phyloP scores from a whole-genome alignment of 768 basidiomycete genomes.

The Scleroderma citrinum region DNA sequence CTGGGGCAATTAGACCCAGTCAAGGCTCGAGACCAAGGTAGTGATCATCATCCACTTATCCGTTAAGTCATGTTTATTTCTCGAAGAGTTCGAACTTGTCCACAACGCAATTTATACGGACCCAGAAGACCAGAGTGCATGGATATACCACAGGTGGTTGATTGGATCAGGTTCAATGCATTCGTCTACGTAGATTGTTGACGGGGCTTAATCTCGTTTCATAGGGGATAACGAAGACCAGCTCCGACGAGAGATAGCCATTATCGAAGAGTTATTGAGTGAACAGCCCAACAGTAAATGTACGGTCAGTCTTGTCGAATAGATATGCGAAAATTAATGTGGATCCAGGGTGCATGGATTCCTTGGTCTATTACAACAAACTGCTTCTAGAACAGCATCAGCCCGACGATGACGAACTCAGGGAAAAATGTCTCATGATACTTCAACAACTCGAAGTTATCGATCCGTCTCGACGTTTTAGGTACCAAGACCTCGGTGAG shows the following conservation, averaged over 20 bases:
- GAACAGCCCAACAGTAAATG: slow-evolving; percentile 94
- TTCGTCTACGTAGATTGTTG: neutral
- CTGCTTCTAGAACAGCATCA: slow-evolving; percentile 52
- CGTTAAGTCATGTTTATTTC: neutral
- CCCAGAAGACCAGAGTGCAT: slow-evolving; percentile 92
- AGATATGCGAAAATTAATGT: neutral
- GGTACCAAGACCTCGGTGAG: slow-evolving; percentile 68
- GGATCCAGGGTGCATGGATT: slow-evolving; percentile 86
- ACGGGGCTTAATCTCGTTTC: neutral
- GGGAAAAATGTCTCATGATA: slow-evolving; percentile 43
- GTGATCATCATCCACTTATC: slow-evolving; percentile 31
- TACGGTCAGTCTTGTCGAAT: slow-evolving; percentile 29
- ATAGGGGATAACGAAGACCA: slow-evolving; percentile 54
- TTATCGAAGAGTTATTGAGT: slow-evolving; percentile 78
- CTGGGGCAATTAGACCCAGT: slow-evolving; percentile 44
- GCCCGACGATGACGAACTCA: slow-evolving; percentile 32
- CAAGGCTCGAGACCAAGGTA: slow-evolving; percentile 72
- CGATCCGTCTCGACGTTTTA: slow-evolving; percentile 57
- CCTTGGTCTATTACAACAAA: slow-evolving; percentile 76
- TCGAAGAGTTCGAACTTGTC: slow-evolving; percentile 84
- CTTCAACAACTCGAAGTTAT: slow-evolving; percentile 51
- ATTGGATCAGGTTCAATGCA: slow-evolving; percentile 63
- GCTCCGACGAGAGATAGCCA: slow-evolving; percentile 67
- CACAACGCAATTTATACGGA: slow-evolving; percentile 95
- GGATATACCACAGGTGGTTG: slow-evolving; percentile 99